Base-by-base conservation (phyloP, 257 asterid genomes). In the Paulownia fortunei region DNA sequence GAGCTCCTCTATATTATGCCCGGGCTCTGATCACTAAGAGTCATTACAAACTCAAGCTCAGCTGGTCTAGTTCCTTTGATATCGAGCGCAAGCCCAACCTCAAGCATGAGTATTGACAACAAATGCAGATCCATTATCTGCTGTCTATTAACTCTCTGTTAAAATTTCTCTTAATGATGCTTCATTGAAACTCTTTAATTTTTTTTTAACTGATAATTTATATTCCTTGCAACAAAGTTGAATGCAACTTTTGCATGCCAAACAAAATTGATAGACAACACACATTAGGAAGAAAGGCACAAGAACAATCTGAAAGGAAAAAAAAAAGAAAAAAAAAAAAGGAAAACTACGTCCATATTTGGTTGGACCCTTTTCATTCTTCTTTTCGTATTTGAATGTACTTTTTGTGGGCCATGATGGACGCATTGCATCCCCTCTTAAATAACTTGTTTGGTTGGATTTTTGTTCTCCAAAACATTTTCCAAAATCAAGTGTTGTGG, bases 121-220 rank as follows among this genome's bases (percentile, higher is more conserved):
- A 60, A 27, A 60, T 58, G 13, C 64, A 27, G 27, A 0, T 13
- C 36, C 30, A 13, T 8, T 58, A 16, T 24, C 36, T 30, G 36
- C 36, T 30, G 36, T 30, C 2, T 58, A n/a, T 5, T 60, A 16
- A 34, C 47, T 37, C 36, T 64, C 7, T 2, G 3, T 4, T 24
- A 36, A 3, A 63, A 27, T 60, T 11, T 19, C 21, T 60, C 6
- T 30, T 6, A 8, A 4, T 46, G 23, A 30, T 70, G 76, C 49
- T 51, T 51, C 72, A 69, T 52, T 70, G 34, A 70, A 52, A 49
- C 51, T 36, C 51, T 16, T 72, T 37, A 54, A 65, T n/a, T n/a
- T n/a, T 19, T 15, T 7, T 44, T 23, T 11, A 68, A 11, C 11
- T 21, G 4, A 42, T 67, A 41, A 21, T 41, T 12, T 23, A 68